phyloP scores from a whole-genome alignment of 2,329 filamentous ascomycete species.

The Fusarium anthophilum region DNA sequence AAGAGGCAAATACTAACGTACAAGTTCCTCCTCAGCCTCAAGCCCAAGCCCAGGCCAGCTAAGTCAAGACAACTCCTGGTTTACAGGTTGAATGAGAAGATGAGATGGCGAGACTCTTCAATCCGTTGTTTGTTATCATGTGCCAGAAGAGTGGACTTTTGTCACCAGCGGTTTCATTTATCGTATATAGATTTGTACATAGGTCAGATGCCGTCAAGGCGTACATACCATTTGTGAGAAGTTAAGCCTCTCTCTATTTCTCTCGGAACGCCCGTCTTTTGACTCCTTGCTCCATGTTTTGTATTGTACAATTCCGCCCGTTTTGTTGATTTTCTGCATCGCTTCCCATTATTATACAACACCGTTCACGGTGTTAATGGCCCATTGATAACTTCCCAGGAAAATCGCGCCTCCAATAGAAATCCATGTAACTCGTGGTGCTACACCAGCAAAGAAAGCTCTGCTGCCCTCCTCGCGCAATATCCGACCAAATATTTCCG shows the following conservation, averaged over 20 bases:
- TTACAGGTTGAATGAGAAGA: neutral
- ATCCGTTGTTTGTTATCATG: slow-evolving; percentile 5
- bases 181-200: slow-evolving; percentile 41
- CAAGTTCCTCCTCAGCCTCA: slow-evolving; percentile 11
- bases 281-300: slow-evolving; percentile 20
- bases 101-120: neutral
- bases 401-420: slow-evolving; percentile 94
- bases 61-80: neutral
- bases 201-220: slow-evolving; percentile 29
- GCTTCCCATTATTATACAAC: slow-evolving; percentile 8
- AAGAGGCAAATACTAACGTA: slow-evolving; percentile 28
- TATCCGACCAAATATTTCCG: slow-evolving; percentile 70
- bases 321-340: neutral
- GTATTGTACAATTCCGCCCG: slow-evolving; percentile 30
- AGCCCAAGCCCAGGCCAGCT: slow-evolving; percentile 19
- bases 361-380: slow-evolving; percentile 73
- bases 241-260: slow-evolving; percentile 23
- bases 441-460: slow-evolving; percentile 79
- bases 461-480: slow-evolving; percentile 69
- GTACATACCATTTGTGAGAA: slow-evolving; percentile 41
- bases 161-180: slow-evolving; percentile 27
- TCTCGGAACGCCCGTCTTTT: slow-evolving; percentile 11
- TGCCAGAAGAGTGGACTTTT: slow-evolving; percentile 16
- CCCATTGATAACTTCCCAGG: slow-evolving; percentile 91
- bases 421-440: slow-evolving; percentile 92